Evolutionary conservation across 179 eudicot genomes (phyloP), one percentile per base, ranked within the genome.

Genomic region (Spergularia azorica): DNA sequence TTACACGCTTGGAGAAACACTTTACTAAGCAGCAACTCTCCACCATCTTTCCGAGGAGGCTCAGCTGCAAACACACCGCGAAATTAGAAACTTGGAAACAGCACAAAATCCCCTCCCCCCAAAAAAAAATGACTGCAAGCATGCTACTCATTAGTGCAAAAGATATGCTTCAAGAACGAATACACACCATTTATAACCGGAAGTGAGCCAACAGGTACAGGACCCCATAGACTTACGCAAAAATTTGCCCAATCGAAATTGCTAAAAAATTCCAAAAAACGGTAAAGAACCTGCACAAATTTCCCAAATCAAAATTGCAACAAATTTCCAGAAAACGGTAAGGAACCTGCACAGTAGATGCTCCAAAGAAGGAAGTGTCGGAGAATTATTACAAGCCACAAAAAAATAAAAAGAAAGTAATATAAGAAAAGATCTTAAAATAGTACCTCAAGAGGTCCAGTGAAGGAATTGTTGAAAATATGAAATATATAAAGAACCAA

Each of bases 401-500:
- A 43, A 43, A 43, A 43, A 6, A n/a, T 38, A 72, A 70, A 5
- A 43, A 48, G 61, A 26, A 26, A 26, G 32, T 26, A 26, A 26
- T 26, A 26, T 26, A 26, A 26, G 32, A 17, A 3, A 50, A 51
- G 43, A 64, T 11, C 16, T 36, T 67, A 48, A 38, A 55, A 50
- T 14, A 78, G 71, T 73, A 94, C 98, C 98, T 95, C 98, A 52
- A 95, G 93, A 36, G 98, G 98, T 46, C 98, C 98, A 14, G 88
- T 80, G 81, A 91, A 90, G 59, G 95, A 78, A 84, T 90, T 93
- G 89, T 95, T 92, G 83, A 87, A 95, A 81, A 95, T 93, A 76
- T 91, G 98, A 84, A 95, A 95, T 83, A 95, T 92, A 82, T 95
- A 95, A 67, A 95, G 96, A 88, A 95, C 98, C 86, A 95, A 84